Base-by-base conservation (phyloP, 148 eudicot species). In the Chenopodium quinoa region DNA sequence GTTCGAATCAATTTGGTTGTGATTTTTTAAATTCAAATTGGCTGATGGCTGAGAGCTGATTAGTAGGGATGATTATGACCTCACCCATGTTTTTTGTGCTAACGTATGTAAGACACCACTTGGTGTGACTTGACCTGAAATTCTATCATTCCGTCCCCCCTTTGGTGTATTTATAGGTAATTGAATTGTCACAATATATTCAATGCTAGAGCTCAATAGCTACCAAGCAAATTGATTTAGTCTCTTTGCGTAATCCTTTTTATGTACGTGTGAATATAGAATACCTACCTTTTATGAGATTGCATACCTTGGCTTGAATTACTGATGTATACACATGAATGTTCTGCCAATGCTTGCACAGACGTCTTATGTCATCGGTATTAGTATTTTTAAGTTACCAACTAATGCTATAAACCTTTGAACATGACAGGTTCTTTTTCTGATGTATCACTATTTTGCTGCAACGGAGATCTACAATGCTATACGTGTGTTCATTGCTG, bases 391-490 rank as follows among this genome's bases (percentile, higher is more conserved):
- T 17, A 32, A 40, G 75, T 75, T 66, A 72, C 63, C 75, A 34
- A 46, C 68, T 87, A 60, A 85, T 54, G 25, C 64, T 69, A n/a
- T 63, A 32, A 78, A 62, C 69, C 76, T 58, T 75, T 69, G 9
- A 82, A 78, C 65, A 75, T 78, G 68, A 75, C 91, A 94, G 98
- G 98, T 94, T 80, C 92, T 94, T 44, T 92, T 94, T 83, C 84
- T 92, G 83, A 91, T 94, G 94, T 94, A 92, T 84, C 97, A 94
- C 85, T 94, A 94, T 85, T 94, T 94, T 89, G 97, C 97, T 83
- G 98, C 97, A 64, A 80, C 91, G 81, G 98, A 95, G 87, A 95
- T 93, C 80, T 95, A 95, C 91, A 93, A 93, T 87, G 98, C 94
- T 69, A 93, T 95, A 81, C 97, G 97, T 84, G 88, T 95, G 81